A percentile compares a stretch with the other conserved stretches of the same genome.
These are phyloP conservation scores for Epithele typhae DNA, from an alignment of 768 basidiomycete species.

Conservation along the genomic window DNA sequence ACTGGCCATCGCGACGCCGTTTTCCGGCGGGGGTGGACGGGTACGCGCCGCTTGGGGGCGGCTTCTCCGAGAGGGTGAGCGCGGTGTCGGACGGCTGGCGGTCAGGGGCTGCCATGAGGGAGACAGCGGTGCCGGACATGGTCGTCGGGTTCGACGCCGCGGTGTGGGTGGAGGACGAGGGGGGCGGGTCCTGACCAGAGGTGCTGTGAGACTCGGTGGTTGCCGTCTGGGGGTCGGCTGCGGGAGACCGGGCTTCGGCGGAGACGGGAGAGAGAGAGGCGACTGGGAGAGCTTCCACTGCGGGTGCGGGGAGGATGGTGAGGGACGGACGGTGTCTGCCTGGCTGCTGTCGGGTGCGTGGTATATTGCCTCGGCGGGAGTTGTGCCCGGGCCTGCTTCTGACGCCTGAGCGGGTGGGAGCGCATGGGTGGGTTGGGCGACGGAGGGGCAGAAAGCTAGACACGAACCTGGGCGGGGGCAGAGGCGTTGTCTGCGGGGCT, in stretches of 20 bases:
- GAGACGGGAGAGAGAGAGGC: not conserved
- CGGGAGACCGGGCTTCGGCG: not conserved
- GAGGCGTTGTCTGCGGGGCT: constrained; percentile 7
- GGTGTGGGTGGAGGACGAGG: constrained; percentile 10
- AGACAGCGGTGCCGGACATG: constrained; percentile 11
- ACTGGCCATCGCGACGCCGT: constrained; percentile 22
- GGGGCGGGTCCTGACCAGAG: constrained; percentile 14
- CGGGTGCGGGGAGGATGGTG: constrained; percentile 1
- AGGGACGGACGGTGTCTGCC: not conserved
- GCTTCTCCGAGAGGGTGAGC: constrained; percentile 28
- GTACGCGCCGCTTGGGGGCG: constrained; percentile 32
- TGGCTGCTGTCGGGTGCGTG: constrained; percentile 1
- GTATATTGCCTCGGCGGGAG: constrained; percentile 1
- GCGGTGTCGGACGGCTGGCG: constrained; percentile 2
- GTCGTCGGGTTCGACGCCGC: constrained; percentile 6
- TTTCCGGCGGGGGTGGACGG: constrained; percentile 35
- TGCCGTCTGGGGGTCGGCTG: constrained; percentile 9
- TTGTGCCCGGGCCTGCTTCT: constrained; percentile 8
- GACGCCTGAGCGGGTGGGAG: constrained; percentile 6
- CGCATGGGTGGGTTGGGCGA: constrained; percentile 1
- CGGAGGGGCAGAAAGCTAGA: not conserved
- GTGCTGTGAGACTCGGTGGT: constrained; percentile 9
- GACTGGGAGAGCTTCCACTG: no score
- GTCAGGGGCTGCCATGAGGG: constrained; percentile 4
- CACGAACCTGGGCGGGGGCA: constrained; percentile 6